A percentile compares a stretch with the other conserved stretches of the same genome.
These are phyloP conservation scores for Epichloe coenophiala DNA, from an alignment of 2,329 filamentous ascomycete genomes.

Conservation along the genomic window DNA sequence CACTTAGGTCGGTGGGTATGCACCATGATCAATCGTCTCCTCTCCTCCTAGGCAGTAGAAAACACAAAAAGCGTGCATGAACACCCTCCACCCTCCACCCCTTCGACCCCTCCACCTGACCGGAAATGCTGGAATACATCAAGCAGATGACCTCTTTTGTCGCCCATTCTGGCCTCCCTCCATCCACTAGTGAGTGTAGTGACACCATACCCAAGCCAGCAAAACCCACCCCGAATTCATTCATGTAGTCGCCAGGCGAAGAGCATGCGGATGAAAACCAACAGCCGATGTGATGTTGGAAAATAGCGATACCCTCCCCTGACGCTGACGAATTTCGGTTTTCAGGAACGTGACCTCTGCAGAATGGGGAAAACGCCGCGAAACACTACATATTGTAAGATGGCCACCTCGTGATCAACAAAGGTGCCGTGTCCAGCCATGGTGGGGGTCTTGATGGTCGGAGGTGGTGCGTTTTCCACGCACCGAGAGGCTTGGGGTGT, in stretches of 20 bases:
- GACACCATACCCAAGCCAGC: neutral
- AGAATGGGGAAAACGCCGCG: neutral
- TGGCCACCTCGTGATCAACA: neutral
- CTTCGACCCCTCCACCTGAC: neutral
- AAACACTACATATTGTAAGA: neutral
- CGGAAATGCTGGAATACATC: neutral
- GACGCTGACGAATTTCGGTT: neutral
- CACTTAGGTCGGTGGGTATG: neutral
- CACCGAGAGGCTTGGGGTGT: neutral
- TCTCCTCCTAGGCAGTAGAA: neutral
- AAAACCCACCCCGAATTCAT: neutral
- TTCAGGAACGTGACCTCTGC: neutral
- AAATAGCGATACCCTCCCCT: too few species aligned
- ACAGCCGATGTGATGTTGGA: neutral
- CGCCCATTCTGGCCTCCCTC: neutral
- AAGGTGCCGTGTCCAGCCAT: neutral
- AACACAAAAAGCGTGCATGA: neutral
- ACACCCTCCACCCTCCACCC: neutral
- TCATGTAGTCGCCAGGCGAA: neutral
- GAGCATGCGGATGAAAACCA: neutral
- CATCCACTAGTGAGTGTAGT: neutral
- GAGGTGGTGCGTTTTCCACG: neutral
- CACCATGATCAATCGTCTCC: too few species aligned
- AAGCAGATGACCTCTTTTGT: neutral
- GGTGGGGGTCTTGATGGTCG: neutral